Base-by-base conservation (phyloP, 208 protist species). In the Trypanosoma rangeli region DNA sequence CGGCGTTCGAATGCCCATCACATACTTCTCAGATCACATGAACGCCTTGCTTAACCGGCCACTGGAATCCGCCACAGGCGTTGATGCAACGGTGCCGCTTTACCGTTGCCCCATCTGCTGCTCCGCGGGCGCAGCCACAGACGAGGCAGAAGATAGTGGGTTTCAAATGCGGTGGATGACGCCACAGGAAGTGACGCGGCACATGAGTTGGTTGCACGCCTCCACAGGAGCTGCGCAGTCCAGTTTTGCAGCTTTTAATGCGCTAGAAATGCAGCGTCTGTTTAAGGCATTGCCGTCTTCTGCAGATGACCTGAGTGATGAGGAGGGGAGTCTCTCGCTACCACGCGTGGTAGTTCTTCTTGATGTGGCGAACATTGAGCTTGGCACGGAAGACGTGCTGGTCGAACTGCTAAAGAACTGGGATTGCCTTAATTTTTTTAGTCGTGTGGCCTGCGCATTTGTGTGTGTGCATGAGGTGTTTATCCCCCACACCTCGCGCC, bases 341-440 rank as follows among this genome's bases (percentile, higher is more conserved):
- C 28, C 64, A 18, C 64, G 80, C 28, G 54, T 93, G 3, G 75
- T 95, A 16, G 37, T 95, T 2, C 60, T 87, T 29, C 59, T 90
- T 20, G 90, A 95, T 62, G 80, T 86, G 8, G 90, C 90, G 4
- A 95, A 95, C 65, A 39, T 93, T 28, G 87, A 93, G 63, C 59
- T 95, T 2, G 62, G 63, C 28, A 42, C 31, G 10, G 64, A 74
- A 5, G 69, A 64, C 12, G 49, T 69, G 28, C 42, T 93, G 42
- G 53, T 91, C 18, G 66, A 79, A 8, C 50, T 95, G 22, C 60
- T 91, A 29, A 35, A 1, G 26, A 62, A 59, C 37, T 42, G 52
- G 13, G 80, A 86, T 48, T 64, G 80, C 48, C 59, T 56, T 55
- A 31, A 74, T 12, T 68, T 84, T 37, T 79, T 94, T 48, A 46